Conservation (phyloP, 345 rosid genomes). For the Bruguiera sexangula region DNA sequence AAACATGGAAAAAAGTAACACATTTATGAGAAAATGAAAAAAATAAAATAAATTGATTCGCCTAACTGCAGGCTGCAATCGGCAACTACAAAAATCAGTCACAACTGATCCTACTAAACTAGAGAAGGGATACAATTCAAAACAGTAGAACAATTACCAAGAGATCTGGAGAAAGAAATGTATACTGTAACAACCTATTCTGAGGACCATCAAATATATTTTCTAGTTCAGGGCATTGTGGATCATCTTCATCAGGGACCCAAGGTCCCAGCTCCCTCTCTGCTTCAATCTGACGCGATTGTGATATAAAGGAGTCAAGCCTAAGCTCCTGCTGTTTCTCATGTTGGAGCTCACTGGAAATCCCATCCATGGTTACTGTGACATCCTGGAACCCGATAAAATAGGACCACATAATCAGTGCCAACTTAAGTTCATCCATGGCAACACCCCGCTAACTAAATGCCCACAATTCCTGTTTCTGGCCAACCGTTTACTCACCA, state of each 20-base stretch:
- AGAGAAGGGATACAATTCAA: constrained; percentile 6
- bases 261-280: constrained; percentile 81
- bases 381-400: constrained; percentile 50
- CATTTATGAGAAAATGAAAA: too few species aligned
- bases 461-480: too few species aligned
- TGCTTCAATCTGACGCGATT: constrained; percentile 45
- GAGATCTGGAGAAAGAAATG: constrained; percentile 15
- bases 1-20: too few species aligned
- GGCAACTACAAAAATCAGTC: neutral
- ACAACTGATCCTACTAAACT: constrained; percentile 11
- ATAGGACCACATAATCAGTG: too few species aligned
- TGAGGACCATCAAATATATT: constrained; percentile 59
- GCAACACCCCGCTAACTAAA: too few species aligned
- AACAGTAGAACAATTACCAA: constrained; percentile 15
- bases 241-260: constrained; percentile 78
- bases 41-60: neutral
- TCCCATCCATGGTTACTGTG: constrained; percentile 57
- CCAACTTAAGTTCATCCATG: too few species aligned
- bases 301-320: constrained; percentile 79
- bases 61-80: neutral
- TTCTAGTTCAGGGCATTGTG: constrained; percentile 58
- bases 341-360: constrained; percentile 44
- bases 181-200: constrained; percentile 51
- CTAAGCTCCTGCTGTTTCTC: constrained; percentile 64
- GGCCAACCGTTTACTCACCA: neutral